Evolutionary conservation across 2,329 filamentous ascomycete genomes (phyloP).

Genomic region (Simplicillium sp.): DNA sequence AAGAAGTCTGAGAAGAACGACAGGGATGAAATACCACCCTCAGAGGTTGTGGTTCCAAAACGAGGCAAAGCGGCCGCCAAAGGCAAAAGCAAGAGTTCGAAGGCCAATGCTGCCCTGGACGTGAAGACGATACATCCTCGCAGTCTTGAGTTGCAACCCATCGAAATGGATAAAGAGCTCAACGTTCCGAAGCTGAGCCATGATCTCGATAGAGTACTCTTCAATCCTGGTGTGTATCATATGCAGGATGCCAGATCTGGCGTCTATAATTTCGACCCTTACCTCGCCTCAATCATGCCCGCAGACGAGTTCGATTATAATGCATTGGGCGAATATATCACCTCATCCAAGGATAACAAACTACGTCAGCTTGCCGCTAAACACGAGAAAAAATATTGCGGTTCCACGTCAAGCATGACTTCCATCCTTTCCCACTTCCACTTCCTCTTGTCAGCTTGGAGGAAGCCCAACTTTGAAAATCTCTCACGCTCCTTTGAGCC

Average conservation of each 20-base stretch:
- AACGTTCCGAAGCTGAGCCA: conserved; percentile 56
- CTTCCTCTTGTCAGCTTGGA: conserved; percentile 78
- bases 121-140: conserved; percentile 19
- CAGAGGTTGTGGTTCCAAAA: too few species aligned
- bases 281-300: conserved; percentile 87
- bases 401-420: conserved; percentile 97
- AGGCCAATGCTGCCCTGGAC: conserved; percentile 8
- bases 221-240: conserved; percentile 88
- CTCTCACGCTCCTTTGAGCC: conserved; percentile 59
- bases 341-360: conserved; percentile 73
- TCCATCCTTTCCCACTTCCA: conserved; percentile 82
- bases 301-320: conserved; percentile 87
- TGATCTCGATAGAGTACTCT: conserved; percentile 80
- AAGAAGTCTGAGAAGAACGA: too few species aligned
- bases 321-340: conserved; percentile 77
- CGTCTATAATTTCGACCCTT: conserved; percentile 96
- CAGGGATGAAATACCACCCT: too few species aligned
- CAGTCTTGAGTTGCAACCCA: conserved; percentile 16
- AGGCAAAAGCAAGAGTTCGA: neutral
- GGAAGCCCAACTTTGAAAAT: conserved; percentile 55
- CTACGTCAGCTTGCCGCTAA: conserved; percentile 60
- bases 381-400: conserved; percentile 70
- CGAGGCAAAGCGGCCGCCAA: neutral
- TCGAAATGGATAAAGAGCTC: conserved; percentile 21
- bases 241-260: conserved; percentile 80